Base-by-base conservation (phyloP, 2,329 filamentous ascomycete genomes). In the Orbilia blumenaviensis region DNA sequence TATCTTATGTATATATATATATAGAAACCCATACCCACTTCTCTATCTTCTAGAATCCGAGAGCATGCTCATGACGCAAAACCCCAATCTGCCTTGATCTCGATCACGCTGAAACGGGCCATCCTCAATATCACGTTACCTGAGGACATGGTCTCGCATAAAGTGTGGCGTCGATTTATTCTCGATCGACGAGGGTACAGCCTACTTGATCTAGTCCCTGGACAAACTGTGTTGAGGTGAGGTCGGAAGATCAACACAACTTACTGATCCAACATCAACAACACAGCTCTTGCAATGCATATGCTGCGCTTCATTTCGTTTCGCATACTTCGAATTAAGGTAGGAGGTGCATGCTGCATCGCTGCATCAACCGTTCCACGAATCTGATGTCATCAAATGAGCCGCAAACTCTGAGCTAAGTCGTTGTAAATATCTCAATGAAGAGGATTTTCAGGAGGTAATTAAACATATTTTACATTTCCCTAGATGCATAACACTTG, bases 151-250 rank as follows among this genome's bases (percentile, higher is more conserved):
- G 54, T 36, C 18, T 62, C 62, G 69, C 69, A 75, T 75, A 48
- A 75, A 68, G 32, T 58, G 71, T 75, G 71, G 71, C 63, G 36
- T 48, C 48, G 9, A 23, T 12, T 27, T 10, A 34, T 21, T 46
- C 50, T 41, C 42, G 5, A 36, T 58, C 25, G 44, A 36, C 23
- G 36, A 32, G 36, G 34, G 41, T 60, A 68, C 56, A 68, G 63
- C 63, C 52, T 25, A 23, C 48, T n/a, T 29, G 27, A 14, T 50
- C 14, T 29, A 6, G n/a, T 34, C 9, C 10, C 10, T 10, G 21
- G 25, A 36, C 52, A 74, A 66, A 67, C 64, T 63, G 71, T 64
- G 71, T 75, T 75, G 71, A 12, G 18, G 10, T 34, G 58, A 63
- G 36, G 56, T 74, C 18, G 18, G 9, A 16, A 21, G 46, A 34